These are phyloP conservation scores for Melaleuca quinquenervia DNA, from an alignment of 345 rosid species.

Conservation along the genomic window DNA sequence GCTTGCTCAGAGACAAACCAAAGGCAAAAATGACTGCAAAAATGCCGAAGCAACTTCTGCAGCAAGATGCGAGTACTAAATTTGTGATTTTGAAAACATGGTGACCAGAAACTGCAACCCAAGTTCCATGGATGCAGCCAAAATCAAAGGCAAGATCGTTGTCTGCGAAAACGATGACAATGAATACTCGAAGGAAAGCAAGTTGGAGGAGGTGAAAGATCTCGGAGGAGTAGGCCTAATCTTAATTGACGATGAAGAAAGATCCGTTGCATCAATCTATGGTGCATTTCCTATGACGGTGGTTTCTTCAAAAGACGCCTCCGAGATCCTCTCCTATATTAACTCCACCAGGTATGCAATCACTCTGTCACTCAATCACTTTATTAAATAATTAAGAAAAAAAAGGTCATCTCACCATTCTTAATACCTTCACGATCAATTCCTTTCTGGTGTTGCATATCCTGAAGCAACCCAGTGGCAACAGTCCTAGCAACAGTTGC, in stretches of 20 bases:
- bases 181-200: constrained; percentile 1
- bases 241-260: constrained; percentile 31
- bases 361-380: not conserved
- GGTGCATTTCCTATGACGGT: constrained; percentile 37
- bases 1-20: not conserved
- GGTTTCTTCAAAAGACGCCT: constrained; percentile 42
- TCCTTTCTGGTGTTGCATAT: not conserved
- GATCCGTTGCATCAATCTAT: constrained; percentile 30
- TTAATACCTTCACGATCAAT: not conserved
- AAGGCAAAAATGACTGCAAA: not conserved
- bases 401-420: not conserved
- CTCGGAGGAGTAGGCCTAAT: constrained; percentile 53
- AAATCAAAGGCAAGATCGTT: constrained; percentile 60
- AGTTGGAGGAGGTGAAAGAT: constrained; percentile 24
- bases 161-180: constrained; percentile 34
- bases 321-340: constrained; percentile 38
- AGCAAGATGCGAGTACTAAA: not conserved
- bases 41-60: not conserved
- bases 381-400: not conserved
- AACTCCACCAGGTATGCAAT: constrained; percentile 52
- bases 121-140: constrained; percentile 27
- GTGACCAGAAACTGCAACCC: constrained; percentile 37
- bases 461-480: constrained; percentile 53
- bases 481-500: constrained; percentile 47
- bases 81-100: not conserved